Base-by-base conservation (phyloP, 768 basidiomycete species). In the Gautieria morchelliformis region DNA sequence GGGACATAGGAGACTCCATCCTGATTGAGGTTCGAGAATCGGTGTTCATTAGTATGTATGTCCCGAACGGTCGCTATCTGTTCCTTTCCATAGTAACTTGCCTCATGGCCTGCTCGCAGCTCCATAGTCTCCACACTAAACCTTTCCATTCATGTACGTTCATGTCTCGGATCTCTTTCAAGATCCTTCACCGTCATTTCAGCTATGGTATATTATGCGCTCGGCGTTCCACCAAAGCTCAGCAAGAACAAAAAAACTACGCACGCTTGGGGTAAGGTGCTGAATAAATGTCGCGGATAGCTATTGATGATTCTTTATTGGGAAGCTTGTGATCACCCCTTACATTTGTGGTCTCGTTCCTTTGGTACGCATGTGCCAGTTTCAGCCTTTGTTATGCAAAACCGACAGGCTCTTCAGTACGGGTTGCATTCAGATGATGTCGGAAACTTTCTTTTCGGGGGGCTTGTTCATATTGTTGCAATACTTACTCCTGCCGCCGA, bases 91-190 rank as follows among this genome's bases (percentile, higher is more conserved):
- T 37, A 40, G 35, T 42, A 15, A 53, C 27, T 3, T 20, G 20
- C 30, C 20, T 37, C n/a, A n/a, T 37, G 1, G 8, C 27, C 14
- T n/a, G 27, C 2, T 27, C 3, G 27, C 20, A 53, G 52, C 27
- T 2, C 52, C 19, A 15, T 40, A 3, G 40, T 19, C 7, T 39
- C 52, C 3, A 53, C 35, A 11, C 19, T 53, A 17, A 53, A 53
- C 37, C 52, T 53, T 20, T 53, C 52, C 33, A 53, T 53, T 17
- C 52, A 53, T 20, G 52, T 53, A 20, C n/a, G 52, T n/a, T n/a
- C n/a, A n/a, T 42, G 15, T 8, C 14, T 19, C 19, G 4, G n/a
- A 35, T 4, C 6, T 27, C 22, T 15, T 32, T 17, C 35, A 14
- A 41, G 17, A 53, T 8, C 10, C 27, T 27, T n/a, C 52, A 22